A percentile compares a stretch with the other conserved stretches of the same genome.
Evolutionary conservation across 345 rosid genomes (phyloP).

Genomic region (Eucalyptus viminalis): DNA sequence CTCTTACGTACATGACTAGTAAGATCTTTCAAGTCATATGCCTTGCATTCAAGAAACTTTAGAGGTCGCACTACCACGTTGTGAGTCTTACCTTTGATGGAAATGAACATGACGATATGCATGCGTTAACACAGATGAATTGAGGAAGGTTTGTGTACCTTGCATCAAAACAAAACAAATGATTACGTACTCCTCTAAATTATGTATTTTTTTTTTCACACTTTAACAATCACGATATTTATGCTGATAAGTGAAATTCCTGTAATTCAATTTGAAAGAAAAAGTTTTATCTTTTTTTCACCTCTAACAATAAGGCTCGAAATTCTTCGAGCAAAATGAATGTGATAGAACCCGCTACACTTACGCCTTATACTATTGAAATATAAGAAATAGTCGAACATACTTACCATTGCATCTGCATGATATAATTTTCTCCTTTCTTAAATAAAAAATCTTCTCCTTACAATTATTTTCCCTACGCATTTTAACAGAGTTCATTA

Average conservation of each 20-base stretch:
- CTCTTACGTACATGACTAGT: not conserved
- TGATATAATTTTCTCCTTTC: not conserved
- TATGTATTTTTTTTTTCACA: not conserved
- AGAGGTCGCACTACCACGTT: fast-evolving
- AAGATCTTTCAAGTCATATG: not conserved
- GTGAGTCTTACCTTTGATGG: not conserved
- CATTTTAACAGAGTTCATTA: not conserved
- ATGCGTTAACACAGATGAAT: not conserved
- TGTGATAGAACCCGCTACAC: not conserved
- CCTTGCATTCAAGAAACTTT: not conserved
- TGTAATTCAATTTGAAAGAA: not conserved
- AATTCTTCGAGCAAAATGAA: not conserved
- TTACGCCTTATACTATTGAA: not conserved
- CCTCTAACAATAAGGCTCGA: not conserved
- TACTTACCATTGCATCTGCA: not conserved
- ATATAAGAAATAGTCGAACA: not conserved
- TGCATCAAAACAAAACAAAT: not conserved
- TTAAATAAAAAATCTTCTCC: not conserved
- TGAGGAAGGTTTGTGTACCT: fast-evolving
- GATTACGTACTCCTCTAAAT: not conserved
- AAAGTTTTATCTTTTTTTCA: not conserved
- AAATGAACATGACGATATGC: not conserved
- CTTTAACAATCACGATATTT: not conserved
- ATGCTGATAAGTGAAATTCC: not conserved
- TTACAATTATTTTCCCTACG: not conserved